Evolutionary conservation across 2,329 filamentous ascomycete species (phyloP), one percentile per base, ranked within the genome.

Genomic region (Tolypocladium amazonense): DNA sequence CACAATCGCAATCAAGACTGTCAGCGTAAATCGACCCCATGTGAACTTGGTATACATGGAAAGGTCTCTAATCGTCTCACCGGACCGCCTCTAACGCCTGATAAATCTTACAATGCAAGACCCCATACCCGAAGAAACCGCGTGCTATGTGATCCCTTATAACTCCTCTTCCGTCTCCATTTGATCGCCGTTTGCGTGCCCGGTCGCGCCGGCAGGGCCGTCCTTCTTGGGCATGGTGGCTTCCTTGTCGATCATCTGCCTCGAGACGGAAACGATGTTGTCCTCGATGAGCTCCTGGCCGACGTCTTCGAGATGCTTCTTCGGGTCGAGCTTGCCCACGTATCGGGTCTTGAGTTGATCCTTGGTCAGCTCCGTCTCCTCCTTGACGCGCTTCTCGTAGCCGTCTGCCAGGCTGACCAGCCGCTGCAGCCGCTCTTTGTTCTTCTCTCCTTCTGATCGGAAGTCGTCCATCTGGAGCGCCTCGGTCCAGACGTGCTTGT

Each of bases 241-340:
- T 75, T 99, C 94, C 79, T 97, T 97, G 79, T 97, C 94, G 70
- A 99, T 97, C 93, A 99, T 97, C 76, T 97, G 94, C 73, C 93
- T 84, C 65, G 92, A 95, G n/a, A 99, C 92, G 4, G 92, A 90
- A 15, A 99, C 94, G 65, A 99, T 99, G 77, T 99, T 99, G 83
- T 99, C 94, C 78, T 99, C 95, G 69, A 99, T 97, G 65, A 97
- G 83, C 73, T 95, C 88, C 76, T 97, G 92, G 59, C 94, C 94
- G 55, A 99, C 90, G 68, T 96, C 92, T 76, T 97, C 92, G 71
- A 99, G 83, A 74, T 99, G 95, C 82, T 99, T 99, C 88, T 99
- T 99, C 60, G 94, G 94, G 71, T 99, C 94, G 60, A 97, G 87
- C 80, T 99, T 99, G 76, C 94, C 94, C 41, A 99, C 94, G 74